phyloP scores from a whole-genome alignment of 2,329 filamentous ascomycete species.

The Corniculantispora saksenae region DNA sequence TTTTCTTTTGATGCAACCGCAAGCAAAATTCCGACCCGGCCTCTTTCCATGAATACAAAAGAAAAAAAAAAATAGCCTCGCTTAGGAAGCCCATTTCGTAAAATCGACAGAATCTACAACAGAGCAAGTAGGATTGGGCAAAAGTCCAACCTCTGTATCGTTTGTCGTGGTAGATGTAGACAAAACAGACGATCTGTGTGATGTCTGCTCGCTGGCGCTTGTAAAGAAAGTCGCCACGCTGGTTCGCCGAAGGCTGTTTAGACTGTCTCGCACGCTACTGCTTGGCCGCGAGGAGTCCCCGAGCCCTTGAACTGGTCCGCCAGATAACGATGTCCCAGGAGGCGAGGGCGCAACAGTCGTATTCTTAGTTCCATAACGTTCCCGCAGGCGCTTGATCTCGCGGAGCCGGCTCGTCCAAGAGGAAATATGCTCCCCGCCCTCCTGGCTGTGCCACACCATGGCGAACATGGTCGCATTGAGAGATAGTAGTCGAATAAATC shows the following conservation, averaged over 20 bases:
- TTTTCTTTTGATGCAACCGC: not conserved
- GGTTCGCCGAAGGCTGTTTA: slow-evolving; percentile 61
- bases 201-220: slow-evolving; percentile 55
- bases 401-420: slow-evolving; percentile 86
- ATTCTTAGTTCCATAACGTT: slow-evolving; percentile 58
- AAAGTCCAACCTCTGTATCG: slow-evolving; percentile 51
- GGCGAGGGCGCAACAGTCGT: slow-evolving; percentile 27
- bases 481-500: slow-evolving; percentile 84
- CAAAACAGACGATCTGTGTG: slow-evolving; percentile 60
- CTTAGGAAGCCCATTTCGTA: slow-evolving; percentile 47
- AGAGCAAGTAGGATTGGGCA: slow-evolving; percentile 30
- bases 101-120: slow-evolving; percentile 52
- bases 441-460: slow-evolving; percentile 78
- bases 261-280: slow-evolving; percentile 59
- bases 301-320: slow-evolving; percentile 21
- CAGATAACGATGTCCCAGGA: slow-evolving; percentile 27
- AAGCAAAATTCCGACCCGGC: not conserved
- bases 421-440: slow-evolving; percentile 80
- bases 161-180: slow-evolving; percentile 55
- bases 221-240: slow-evolving; percentile 67
- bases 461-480: slow-evolving; percentile 94
- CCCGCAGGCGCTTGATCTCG: slow-evolving; percentile 80
- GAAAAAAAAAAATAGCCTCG: not conserved
- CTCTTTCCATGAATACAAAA: slow-evolving; percentile 8
- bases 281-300: slow-evolving; percentile 42